These are phyloP conservation scores for Croton setiger DNA, from an alignment of 441 rosid genomes.

Conservation along the genomic window DNA sequence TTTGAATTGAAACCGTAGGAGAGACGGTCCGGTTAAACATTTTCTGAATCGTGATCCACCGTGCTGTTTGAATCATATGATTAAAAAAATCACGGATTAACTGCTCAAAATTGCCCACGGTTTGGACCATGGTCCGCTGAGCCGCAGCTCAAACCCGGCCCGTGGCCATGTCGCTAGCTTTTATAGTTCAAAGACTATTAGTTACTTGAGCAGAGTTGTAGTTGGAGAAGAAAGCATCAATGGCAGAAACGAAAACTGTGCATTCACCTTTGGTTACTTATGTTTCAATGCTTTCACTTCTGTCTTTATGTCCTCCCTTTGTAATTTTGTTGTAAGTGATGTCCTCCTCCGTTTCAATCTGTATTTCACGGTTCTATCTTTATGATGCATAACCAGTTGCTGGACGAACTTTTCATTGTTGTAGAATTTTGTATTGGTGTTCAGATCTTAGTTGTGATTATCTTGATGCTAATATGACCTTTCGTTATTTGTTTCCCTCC, in stretches of 20 bases:
- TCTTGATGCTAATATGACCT: background rate
- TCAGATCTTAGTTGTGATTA: constrained; percentile 6
- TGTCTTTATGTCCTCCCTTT: constrained; percentile 82
- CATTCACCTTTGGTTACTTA: constrained; percentile 80
- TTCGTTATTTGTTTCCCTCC: background rate
- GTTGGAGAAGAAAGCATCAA: constrained; percentile 11
- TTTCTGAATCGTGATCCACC: too few species aligned
- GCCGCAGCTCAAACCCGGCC: too few species aligned
- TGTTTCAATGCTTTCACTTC: constrained; percentile 76
- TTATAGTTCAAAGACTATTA: background rate
- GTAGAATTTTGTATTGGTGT: background rate
- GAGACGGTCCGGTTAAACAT: too few species aligned
- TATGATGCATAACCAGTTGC: background rate
- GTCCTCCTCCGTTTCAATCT: background rate
- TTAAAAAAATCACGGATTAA: too few species aligned
- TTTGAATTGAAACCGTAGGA: too few species aligned
- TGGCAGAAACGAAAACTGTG: constrained; percentile 57
- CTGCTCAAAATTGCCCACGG: too few species aligned
- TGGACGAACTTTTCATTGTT: background rate
- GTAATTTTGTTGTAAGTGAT: constrained; percentile 77
- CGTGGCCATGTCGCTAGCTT: too few species aligned
- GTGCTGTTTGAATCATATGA: too few species aligned
- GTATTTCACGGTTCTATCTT: too few species aligned
- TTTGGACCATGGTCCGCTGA: too few species aligned
- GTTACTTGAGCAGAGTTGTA: too few species aligned